These are phyloP conservation scores for Wickerhamiella kazuoi DNA, from an alignment of 805 yeast genomes.

Conservation along the genomic window DNA sequence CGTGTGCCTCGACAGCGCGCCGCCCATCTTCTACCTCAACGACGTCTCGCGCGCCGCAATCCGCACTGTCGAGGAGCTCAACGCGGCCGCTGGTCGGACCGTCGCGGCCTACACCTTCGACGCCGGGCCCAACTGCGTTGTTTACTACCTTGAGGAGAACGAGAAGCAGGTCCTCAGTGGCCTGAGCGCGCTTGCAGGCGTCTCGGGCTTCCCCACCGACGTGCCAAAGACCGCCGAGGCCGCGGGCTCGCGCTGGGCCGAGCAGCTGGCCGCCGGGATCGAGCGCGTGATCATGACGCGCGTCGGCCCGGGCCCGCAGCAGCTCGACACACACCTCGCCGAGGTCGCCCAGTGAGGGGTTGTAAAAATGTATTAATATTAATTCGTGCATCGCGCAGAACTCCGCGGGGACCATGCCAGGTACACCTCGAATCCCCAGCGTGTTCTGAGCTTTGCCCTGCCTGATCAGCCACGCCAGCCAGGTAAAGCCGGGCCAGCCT, in stretches of 20 bases:
- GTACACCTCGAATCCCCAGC: too few relatives aligned
- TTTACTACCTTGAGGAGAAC: conserved; percentile 66
- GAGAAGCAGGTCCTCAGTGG: conserved; percentile 59
- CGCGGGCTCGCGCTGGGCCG: conserved; percentile 23
- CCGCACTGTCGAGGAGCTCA: conserved; percentile 60
- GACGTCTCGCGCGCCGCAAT: conserved; percentile 77
- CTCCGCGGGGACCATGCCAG: too few relatives aligned
- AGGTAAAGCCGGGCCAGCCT: too few relatives aligned
- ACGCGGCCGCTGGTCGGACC: conserved; percentile 39
- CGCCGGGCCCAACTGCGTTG: conserved; percentile 98
- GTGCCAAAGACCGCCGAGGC: conserved; percentile 17
- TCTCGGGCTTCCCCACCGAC: conserved; percentile 31
- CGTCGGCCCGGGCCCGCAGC: conserved; percentile 78
- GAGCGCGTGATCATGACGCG: conserved; percentile 67
- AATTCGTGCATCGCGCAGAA: too few relatives aligned
- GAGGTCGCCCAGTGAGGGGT: background rate
- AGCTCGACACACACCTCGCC: conserved; percentile 21
- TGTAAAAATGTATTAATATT: background rate
- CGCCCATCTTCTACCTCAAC: conserved; percentile 88
- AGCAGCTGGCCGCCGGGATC: conserved; percentile 49
- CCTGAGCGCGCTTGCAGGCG: conserved; percentile 45
- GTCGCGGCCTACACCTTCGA: conserved; percentile 95
- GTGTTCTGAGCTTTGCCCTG: too few relatives aligned
- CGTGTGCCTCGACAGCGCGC: conserved; percentile 86
- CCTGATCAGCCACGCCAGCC: too few relatives aligned